Conservation (phyloP, 768 basidiomycete genomes). For the Myochromella boudieri region DNA sequence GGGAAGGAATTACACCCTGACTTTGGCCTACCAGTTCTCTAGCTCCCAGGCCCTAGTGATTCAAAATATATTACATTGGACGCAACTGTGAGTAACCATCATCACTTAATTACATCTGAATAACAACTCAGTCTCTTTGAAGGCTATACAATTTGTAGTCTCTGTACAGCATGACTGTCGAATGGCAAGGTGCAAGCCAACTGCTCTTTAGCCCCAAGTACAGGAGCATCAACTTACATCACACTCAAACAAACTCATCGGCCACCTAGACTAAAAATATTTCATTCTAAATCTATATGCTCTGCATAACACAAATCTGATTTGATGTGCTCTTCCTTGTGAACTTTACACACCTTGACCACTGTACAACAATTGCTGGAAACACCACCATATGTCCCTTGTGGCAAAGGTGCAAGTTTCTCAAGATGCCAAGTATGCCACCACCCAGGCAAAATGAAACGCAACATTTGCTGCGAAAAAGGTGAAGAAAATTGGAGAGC, state of each 20-base stretch:
- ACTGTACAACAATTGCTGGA: not conserved
- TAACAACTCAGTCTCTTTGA: not conserved
- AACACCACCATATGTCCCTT: not conserved
- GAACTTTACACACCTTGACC: conserved; percentile 7
- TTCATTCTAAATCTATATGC: conserved; percentile 27
- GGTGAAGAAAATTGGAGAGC: not conserved
- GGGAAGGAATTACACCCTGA: not conserved
- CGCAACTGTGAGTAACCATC: not conserved
- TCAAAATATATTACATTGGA: not conserved
- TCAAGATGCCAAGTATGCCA: not conserved
- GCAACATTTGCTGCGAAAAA: not conserved
- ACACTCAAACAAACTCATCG: conserved; percentile 7
- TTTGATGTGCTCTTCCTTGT: conserved; percentile 14
- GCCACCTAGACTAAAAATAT: conserved; percentile 18
- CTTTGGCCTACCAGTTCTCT: conserved; percentile 3
- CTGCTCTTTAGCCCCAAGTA: conserved; percentile 1
- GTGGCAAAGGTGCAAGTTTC: not conserved
- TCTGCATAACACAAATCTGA: conserved; percentile 24
- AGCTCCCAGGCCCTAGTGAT: not conserved
- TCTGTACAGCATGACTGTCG: conserved; percentile 21
- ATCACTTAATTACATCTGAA: not conserved
- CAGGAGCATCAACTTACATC: conserved; percentile 15
- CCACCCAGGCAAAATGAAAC: not conserved
- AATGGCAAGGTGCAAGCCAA: conserved; percentile 12
- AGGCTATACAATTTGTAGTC: conserved; percentile 13